Evolutionary conservation across 495 filamentous ascomycete genomes (phyloP), one percentile per base, ranked within the genome.

Genomic region (Neurospora africana): DNA sequence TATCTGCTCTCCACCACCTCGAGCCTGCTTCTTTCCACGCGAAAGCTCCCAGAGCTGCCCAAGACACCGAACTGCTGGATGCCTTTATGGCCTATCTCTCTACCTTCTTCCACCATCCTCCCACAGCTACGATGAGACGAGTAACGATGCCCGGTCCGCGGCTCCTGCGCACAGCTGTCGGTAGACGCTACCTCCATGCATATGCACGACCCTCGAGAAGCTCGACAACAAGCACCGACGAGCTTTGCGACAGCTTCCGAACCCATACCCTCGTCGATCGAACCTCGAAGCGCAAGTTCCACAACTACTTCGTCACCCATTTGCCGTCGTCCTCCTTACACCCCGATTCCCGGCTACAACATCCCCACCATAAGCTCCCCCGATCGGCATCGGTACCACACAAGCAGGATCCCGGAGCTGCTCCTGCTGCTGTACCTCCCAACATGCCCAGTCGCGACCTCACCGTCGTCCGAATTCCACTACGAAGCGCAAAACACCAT

Each of bases 231-330:
- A 65, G 27, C 53, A 68, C 77, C 15, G 36, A 76, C 30, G 23
- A 43, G 17, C 37, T 68, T 39, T 69, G 71, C 72, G 68, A 69
- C 68, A 8, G 41, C 74, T 23, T 33, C 53, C 68, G 43, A 38
- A 67, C 11, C 15, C 58, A 65, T 35, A 38, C 53, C 61, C 30
- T 69, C 10, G 38, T 44, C 76, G 53, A 47, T 38, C 71, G 69
- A 68, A 15, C 44, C 61, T 75, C 81, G 69, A 84, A 81, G 6
- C 91, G 91, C 35, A 79, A 84, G 73, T 98, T 98, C 82, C 93
- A 96, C 83, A 92, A 95, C 74, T 99, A 99, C 84, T 99, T 99
- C 79, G 92, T 98, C 40, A 97, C 95, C 6, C 92, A 98, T 80
- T 86, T 99, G 0, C 95, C 95, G 7, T 96, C 94, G 27, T 95